These are phyloP conservation scores for Colletotrichum cereale DNA, from an alignment of 2,329 filamentous ascomycete genomes.

Conservation along the genomic window DNA sequence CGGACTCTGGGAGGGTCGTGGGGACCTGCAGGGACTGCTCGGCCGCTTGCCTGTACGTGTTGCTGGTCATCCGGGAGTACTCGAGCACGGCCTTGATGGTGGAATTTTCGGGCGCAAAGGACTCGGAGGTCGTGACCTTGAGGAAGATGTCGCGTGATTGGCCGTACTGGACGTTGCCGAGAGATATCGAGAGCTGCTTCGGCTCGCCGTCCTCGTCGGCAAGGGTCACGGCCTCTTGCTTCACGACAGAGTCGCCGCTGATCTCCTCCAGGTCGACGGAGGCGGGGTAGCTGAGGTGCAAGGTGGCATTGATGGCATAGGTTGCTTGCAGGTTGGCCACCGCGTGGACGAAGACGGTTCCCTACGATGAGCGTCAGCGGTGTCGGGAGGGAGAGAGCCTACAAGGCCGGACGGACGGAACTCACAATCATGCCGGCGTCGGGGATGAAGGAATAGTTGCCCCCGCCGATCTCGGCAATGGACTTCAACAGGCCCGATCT, in stretches of 20 bases:
- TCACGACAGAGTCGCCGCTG: slow-evolving; percentile 55
- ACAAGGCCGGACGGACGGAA: not conserved
- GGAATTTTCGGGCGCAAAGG: not conserved
- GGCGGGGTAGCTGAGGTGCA: slow-evolving; percentile 57
- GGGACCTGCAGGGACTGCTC: slow-evolving; percentile 41
- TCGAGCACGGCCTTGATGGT: slow-evolving; percentile 39
- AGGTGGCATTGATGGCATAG: slow-evolving; percentile 61
- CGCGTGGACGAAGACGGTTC: slow-evolving; percentile 72
- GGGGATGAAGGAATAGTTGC: slow-evolving; percentile 72
- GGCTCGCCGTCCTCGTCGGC: slow-evolving; percentile 28
- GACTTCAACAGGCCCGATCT: slow-evolving; percentile 68
- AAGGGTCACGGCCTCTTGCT: slow-evolving; percentile 45
- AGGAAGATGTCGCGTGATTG: slow-evolving; percentile 70
- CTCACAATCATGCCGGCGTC: slow-evolving; percentile 71
- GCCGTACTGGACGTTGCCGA: slow-evolving; percentile 71
- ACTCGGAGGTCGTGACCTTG: slow-evolving; percentile 45
- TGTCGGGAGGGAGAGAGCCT: not conserved
- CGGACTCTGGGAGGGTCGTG: slow-evolving; percentile 46
- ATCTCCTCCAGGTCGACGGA: slow-evolving; percentile 55
- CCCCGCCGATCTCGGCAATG: slow-evolving; percentile 68
- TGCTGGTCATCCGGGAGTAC: slow-evolving; percentile 43
- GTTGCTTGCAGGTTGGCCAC: slow-evolving; percentile 72
- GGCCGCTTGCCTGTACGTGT: slow-evolving; percentile 14
- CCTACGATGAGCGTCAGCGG: slow-evolving; percentile 47
- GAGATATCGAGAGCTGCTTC: slow-evolving; percentile 51